Base-by-base conservation (phyloP, 805 yeast genomes). In the Ogataea thermomethanolica region DNA sequence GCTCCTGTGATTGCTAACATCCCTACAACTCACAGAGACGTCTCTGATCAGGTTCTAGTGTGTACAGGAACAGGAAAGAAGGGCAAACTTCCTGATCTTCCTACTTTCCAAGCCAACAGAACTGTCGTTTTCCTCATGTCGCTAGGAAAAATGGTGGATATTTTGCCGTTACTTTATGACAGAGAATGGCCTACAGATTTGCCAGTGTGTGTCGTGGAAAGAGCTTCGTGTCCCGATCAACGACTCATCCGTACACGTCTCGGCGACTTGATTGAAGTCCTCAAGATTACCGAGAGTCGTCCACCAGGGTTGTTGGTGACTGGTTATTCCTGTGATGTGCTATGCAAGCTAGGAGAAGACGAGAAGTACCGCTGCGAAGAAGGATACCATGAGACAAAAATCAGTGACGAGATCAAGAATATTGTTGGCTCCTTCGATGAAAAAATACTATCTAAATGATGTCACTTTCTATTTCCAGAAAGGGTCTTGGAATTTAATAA, bases 21-120 rank as follows among this genome's bases (percentile, higher is more conserved):
- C 28, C 95, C 97, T 1, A 89, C 95, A 5, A 91, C 98, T 0
- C 96, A 90, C 56, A 70, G 98, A 46, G 93, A 84, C 29, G 87
- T 86, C 2, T 85, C 95, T 2, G 97, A 90, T 61, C 97, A 91
- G 64, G 88, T 91, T 4, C 71, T 91, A 40, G 79, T 91, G 17
- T 88, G 96, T 62, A 91, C 98, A 0, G 98, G 98, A 3, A 89
- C 96, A 0, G 97, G 96, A 1, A 78, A 93, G 40, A 78, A 82
- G 25, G 98, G 97, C 5, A 81, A 79, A 3, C 59, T 86, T 35
- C 96, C 96, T 1, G 69, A 70, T 35, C 64, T 86, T 11, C 97
- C 98, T 1, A 83, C 77, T 35, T 90, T 73, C 62, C 84, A 79
- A 6, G 58, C 65, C 33, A 65, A 83, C 3, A 70, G 97, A 51